Evolutionary conservation across 768 basidiomycete genomes (phyloP).

Genomic region (Lepiota subincarnata): DNA sequence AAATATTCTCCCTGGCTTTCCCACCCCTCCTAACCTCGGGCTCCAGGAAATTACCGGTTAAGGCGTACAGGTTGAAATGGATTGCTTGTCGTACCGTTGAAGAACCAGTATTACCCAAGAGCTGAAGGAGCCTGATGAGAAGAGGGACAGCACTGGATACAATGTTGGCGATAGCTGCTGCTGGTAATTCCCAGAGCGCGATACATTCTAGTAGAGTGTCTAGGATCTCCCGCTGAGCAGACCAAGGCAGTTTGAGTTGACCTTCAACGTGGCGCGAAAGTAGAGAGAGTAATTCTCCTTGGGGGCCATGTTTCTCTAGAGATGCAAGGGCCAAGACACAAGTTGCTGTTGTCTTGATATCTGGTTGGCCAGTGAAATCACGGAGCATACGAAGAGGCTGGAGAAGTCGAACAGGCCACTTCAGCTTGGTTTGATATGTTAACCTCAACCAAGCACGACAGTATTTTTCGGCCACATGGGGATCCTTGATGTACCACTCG

Average conservation of each 20-base stretch:
- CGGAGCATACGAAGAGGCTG: constrained; percentile 31
- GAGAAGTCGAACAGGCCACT: constrained; percentile 32
- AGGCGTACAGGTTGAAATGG: constrained; percentile 27
- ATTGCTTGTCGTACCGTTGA: constrained; percentile 27
- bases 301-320: constrained; percentile 28
- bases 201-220: constrained; percentile 36
- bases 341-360: constrained; percentile 31
- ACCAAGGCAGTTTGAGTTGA: constrained; percentile 25
- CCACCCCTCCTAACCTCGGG: constrained; percentile 23
- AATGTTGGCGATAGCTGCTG: constrained; percentile 31
- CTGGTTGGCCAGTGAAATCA: constrained; percentile 23
- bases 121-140: constrained; percentile 30
- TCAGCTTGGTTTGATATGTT: constrained; percentile 29
- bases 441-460: constrained; percentile 39
- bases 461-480: constrained; percentile 30
- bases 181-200: constrained; percentile 34
- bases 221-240: constrained; percentile 33
- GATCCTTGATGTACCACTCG: constrained; percentile 33
- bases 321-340: constrained; percentile 33
- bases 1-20: constrained; percentile 24
- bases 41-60: constrained; percentile 26
- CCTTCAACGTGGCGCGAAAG: constrained; percentile 28
- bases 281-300: constrained; percentile 31
- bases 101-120: constrained; percentile 23
- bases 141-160: constrained; percentile 29